Percentiles rank a stretch among this genome's conserved stretches.
These are phyloP conservation scores for Intubia oerlemansii DNA, from an alignment of 2,329 filamentous ascomycete species.

Conservation along the genomic window DNA sequence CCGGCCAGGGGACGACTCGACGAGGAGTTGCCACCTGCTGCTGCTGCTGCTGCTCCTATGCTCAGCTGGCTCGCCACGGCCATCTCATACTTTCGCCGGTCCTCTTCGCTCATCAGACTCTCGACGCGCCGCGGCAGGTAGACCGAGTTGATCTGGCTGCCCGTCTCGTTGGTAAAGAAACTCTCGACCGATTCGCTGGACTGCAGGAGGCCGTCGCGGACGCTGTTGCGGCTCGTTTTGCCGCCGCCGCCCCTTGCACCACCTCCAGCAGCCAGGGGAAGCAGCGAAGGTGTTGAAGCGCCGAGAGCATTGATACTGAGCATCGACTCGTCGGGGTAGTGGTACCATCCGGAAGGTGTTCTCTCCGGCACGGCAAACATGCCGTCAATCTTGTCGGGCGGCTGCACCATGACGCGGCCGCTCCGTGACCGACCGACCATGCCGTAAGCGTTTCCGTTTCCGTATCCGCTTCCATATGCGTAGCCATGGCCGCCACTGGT, in stretches of 20 bases:
- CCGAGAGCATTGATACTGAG: too few species aligned
- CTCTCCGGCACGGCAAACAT: constrained; percentile 54
- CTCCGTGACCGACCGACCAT: constrained; percentile 24
- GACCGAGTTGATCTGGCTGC: constrained; percentile 26
- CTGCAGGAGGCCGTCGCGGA: constrained; percentile 23
- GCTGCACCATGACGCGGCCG: constrained; percentile 32
- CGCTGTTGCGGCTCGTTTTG: background rate
- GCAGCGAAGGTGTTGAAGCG: too few species aligned
- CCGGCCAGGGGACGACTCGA: too few species aligned
- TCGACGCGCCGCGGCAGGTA: constrained; percentile 49
- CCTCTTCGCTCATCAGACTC: constrained; percentile 59
- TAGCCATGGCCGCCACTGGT: too few species aligned
- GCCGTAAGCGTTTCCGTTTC: too few species aligned
- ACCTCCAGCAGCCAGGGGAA: too few species aligned
- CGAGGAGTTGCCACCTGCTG: too few species aligned
- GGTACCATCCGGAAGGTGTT: constrained; percentile 46
- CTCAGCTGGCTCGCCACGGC: constrained; percentile 34
- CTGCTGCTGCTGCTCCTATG: too few species aligned
- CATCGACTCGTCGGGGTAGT: constrained; percentile 49
- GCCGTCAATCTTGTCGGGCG: constrained; percentile 54
- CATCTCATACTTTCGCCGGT: constrained; percentile 50
- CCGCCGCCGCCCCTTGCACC: too few species aligned
- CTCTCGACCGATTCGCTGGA: constrained; percentile 47
- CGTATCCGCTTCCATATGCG: too few species aligned
- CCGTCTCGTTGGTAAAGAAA: constrained; percentile 34